These are phyloP conservation scores for Debaryomyces tyrocola DNA, from an alignment of 805 yeast genomes.

Conservation along the genomic window DNA sequence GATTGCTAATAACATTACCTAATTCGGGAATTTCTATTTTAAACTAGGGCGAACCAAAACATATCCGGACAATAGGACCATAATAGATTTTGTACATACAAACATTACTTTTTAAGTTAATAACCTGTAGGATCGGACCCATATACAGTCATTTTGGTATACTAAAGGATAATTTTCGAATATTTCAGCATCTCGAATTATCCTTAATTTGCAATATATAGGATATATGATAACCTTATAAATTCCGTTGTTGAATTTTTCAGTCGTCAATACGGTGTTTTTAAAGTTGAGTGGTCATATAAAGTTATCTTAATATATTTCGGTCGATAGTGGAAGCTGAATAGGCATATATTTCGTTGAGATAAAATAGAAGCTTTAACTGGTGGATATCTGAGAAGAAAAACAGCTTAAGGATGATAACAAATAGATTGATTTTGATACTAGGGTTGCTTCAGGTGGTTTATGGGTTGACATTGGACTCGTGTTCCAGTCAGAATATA, in stretches of 20 bases:
- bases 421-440: neutral
- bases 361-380: neutral
- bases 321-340: neutral
- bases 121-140: no score
- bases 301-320: no score
- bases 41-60: no score
- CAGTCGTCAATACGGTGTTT: no score
- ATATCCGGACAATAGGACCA: no score
- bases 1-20: neutral
- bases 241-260: no score
- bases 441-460: neutral
- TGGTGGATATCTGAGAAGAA: no score
- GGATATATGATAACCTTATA: no score
- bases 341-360: neutral
- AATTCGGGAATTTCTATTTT: neutral
- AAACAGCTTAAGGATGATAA: neutral
- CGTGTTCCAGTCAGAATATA: slow-evolving; percentile 25
- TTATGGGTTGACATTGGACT: slow-evolving; percentile 1
- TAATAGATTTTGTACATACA: no score
- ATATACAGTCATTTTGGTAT: neutral
- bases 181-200: neutral
- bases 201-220: neutral
- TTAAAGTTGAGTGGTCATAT: no score
- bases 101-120: no score
- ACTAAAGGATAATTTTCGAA: neutral